Conservation (phyloP, 805 yeast species). For the Zygoascus biomembranicola region DNA sequence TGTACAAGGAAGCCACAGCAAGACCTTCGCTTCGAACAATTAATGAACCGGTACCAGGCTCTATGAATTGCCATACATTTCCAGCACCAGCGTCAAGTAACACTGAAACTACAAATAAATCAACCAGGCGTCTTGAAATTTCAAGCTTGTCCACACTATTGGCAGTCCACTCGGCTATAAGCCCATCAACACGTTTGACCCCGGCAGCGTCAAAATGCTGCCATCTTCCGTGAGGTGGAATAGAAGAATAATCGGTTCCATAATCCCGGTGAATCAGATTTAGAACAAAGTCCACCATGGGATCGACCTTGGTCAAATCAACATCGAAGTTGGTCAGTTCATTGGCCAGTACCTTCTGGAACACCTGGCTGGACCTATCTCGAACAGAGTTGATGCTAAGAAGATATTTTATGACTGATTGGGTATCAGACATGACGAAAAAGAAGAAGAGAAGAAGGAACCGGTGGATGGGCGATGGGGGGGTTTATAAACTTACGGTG, state of each 20-base stretch:
- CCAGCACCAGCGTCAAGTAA: conserved; percentile 66
- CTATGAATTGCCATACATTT: conserved; percentile 44
- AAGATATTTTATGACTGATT: conserved; percentile 28
- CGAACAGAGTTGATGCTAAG: conserved; percentile 49
- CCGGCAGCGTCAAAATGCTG: conserved; percentile 53
- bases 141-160: conserved; percentile 32
- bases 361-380: conserved; percentile 40
- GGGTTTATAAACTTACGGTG: neutral
- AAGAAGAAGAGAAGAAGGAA: neutral
- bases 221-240: conserved; percentile 64
- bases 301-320: conserved; percentile 34
- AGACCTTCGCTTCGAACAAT: conserved; percentile 51
- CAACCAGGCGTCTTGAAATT: conserved; percentile 46
- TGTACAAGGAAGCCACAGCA: conserved; percentile 50
- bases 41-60: conserved; percentile 27
- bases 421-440: neutral
- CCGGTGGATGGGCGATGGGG: neutral
- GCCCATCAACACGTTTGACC: conserved; percentile 35
- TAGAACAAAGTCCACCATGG: conserved; percentile 39
- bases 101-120: conserved; percentile 52
- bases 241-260: conserved; percentile 34
- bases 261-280: conserved; percentile 40
- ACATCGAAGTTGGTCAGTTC: conserved; percentile 38
- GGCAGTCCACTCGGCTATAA: conserved; percentile 34
- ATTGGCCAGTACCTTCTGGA: conserved; percentile 31